These are phyloP conservation scores for Corchorus capsularis DNA, from an alignment of 345 rosid species.

Conservation along the genomic window DNA sequence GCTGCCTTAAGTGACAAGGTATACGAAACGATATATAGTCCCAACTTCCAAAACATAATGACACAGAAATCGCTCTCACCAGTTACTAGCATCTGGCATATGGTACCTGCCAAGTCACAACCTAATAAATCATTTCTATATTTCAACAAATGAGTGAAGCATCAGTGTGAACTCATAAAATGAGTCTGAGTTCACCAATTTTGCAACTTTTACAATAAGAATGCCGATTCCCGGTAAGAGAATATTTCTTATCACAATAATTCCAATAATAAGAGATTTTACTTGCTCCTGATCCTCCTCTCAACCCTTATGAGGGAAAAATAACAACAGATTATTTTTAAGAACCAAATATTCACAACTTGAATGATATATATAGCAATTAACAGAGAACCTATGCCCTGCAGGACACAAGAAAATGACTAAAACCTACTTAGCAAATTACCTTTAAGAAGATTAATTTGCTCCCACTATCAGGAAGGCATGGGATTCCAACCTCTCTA, in stretches of 20 bases:
- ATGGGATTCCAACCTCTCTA: neutral
- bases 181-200: neutral
- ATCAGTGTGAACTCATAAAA: constrained; percentile 40
- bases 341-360: too few species aligned
- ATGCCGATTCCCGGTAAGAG: neutral
- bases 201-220: constrained; percentile 20
- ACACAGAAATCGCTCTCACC: constrained; percentile 41
- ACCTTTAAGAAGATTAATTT: constrained; percentile 10
- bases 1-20: constrained; percentile 23
- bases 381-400: neutral
- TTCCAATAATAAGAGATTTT: neutral
- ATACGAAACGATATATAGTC: constrained; percentile 30
- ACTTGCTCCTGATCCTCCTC: neutral
- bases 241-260: neutral
- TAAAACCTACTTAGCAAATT: neutral
- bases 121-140: too few species aligned
- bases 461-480: neutral
- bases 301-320: neutral
- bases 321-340: too few species aligned
- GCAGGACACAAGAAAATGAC: neutral
- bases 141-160: constrained; percentile 31
- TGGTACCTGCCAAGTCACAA: too few species aligned
- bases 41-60: constrained; percentile 40
- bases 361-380: too few species aligned
- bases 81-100: constrained; percentile 10